These are phyloP conservation scores for Amaranthus tricolor DNA, from an alignment of 179 eudicot species.

Conservation along the genomic window DNA sequence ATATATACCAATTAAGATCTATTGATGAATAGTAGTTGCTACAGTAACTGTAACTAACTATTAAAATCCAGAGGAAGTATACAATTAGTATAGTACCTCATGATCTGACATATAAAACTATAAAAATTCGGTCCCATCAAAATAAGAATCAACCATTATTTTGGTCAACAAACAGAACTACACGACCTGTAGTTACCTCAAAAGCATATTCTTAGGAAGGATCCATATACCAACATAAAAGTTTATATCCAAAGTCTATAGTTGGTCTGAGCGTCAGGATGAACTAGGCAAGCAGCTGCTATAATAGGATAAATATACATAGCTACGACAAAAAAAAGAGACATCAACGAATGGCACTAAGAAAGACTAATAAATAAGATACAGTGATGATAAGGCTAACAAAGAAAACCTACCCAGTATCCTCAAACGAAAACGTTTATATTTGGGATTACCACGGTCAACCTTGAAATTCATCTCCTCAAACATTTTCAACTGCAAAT, in stretches of 20 bases:
- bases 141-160: no score
- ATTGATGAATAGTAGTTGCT: no score
- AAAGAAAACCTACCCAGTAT: slow-evolving; percentile 46
- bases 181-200: neutral
- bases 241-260: slow-evolving; percentile 3
- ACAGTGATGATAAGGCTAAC: slow-evolving; percentile 5
- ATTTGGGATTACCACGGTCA: slow-evolving; percentile 65
- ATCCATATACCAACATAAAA: slow-evolving; percentile 6
- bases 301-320: neutral
- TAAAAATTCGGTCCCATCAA: no score
- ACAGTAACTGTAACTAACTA: no score
- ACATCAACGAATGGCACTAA: neutral
- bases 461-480: slow-evolving; percentile 96
- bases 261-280: neutral
- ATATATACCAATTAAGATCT: no score
- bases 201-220: neutral
- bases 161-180: no score
- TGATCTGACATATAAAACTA: no score
- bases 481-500: slow-evolving; percentile 82
- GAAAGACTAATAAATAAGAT: neutral
- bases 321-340: neutral
- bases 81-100: no score
- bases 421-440: slow-evolving; percentile 88
- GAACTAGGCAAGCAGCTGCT: neutral
- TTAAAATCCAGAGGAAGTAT: no score